Evolutionary conservation across 2,329 filamentous ascomycete species (phyloP).

Genomic region (Fusarium bulbicola): DNA sequence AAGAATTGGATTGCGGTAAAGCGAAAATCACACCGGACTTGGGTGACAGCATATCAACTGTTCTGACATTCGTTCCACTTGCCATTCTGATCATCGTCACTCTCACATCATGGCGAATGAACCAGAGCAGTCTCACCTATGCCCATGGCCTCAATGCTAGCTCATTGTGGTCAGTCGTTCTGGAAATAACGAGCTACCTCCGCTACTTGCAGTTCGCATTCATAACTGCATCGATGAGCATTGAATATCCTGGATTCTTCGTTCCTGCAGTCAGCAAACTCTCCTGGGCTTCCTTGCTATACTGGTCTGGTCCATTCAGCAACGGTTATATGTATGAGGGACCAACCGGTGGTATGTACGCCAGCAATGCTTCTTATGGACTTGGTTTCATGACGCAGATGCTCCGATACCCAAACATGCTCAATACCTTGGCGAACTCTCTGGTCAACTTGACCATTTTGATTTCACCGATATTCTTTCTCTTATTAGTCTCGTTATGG

Average conservation of each 20-base stretch:
- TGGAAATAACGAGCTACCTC: background rate
- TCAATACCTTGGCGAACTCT: background rate
- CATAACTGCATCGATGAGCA: background rate
- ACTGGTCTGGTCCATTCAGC: background rate
- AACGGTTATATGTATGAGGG: background rate
- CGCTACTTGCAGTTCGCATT: background rate
- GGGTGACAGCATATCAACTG: background rate
- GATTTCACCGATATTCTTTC: background rate
- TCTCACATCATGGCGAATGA: background rate
- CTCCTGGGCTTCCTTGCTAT: background rate
- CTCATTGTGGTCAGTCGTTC: background rate
- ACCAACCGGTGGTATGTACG: background rate
- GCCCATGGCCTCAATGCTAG: accelerated
- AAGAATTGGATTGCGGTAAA: background rate
- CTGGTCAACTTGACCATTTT: background rate
- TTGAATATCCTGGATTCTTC: background rate
- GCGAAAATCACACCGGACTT: background rate
- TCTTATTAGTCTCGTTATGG: background rate
- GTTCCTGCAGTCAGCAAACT: background rate
- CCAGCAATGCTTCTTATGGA: background rate
- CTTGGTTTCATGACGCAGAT: background rate
- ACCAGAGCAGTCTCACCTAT: background rate
- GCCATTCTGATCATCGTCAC: background rate
- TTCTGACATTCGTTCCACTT: background rate
- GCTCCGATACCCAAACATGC: background rate